Conservation (phyloP, 805 yeast genomes). For the Osmozyma mogii region DNA sequence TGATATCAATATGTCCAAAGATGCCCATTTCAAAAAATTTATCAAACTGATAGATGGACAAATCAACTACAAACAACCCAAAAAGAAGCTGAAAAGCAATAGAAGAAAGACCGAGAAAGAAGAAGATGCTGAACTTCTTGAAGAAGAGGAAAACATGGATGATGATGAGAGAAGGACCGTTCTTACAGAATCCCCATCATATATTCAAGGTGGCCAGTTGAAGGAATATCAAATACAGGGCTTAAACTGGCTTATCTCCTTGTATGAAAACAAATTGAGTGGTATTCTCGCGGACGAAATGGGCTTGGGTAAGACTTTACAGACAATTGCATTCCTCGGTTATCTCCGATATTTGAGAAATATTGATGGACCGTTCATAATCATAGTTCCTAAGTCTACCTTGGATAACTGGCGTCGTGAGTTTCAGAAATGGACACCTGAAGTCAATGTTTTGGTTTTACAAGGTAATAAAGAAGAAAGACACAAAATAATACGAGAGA, state of each 20-base stretch:
- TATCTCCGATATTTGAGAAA: slow-evolving; percentile 71
- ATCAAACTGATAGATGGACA: slow-evolving; percentile 50
- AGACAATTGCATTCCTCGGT: slow-evolving; percentile 88
- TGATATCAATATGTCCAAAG: slow-evolving; percentile 72
- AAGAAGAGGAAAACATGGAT: slow-evolving; percentile 65
- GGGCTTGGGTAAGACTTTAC: slow-evolving; percentile 96
- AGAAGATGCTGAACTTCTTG: slow-evolving; percentile 86
- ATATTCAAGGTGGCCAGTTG: slow-evolving; percentile 58
- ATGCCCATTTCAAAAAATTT: slow-evolving; percentile 56
- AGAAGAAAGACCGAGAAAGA: slow-evolving; percentile 89
- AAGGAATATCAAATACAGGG: slow-evolving; percentile 95
- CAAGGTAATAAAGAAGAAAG: slow-evolving; percentile 90
- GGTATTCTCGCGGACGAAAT: slow-evolving; percentile 97
- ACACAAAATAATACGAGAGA: slow-evolving; percentile 45
- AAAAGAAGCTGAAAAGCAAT: slow-evolving; percentile 12
- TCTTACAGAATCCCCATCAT: slow-evolving; percentile 81
- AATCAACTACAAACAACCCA: slow-evolving; percentile 27
- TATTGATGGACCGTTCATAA: slow-evolving; percentile 83
- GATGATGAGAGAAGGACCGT: slow-evolving; percentile 48
- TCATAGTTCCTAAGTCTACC: slow-evolving; percentile 93
- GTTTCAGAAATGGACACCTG: slow-evolving; percentile 94
- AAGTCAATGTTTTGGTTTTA: slow-evolving; percentile 73
- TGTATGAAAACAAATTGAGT: slow-evolving; percentile 80
- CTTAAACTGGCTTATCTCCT: slow-evolving; percentile 84
- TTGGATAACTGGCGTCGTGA: slow-evolving; percentile 95